Evolutionary conservation across 306 rosid species (phyloP).

Genomic region (Lithocarpus polystachyus): DNA sequence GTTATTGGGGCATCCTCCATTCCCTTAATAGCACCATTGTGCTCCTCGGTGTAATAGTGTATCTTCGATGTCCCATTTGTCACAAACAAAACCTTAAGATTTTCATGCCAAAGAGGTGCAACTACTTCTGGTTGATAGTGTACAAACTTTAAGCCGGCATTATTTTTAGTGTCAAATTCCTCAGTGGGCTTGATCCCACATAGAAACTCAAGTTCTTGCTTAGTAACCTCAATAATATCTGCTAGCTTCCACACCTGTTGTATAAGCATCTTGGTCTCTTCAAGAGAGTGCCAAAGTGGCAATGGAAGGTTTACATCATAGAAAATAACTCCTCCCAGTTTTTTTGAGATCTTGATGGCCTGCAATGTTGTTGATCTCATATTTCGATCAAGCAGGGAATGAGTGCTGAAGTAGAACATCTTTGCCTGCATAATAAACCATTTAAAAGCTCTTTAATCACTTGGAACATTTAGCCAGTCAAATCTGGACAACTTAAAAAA

Average conservation of each 20-base stretch:
- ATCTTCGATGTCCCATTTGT: constrained; percentile 97
- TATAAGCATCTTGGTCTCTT: constrained; percentile 70
- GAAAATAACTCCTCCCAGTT: constrained; percentile 76
- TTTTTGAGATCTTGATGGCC: constrained; percentile 75
- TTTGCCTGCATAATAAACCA: constrained; percentile 66
- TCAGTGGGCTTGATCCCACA: constrained; percentile 76
- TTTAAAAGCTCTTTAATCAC: constrained; percentile 9
- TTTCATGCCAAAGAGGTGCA: constrained; percentile 74
- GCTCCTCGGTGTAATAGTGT: constrained; percentile 80
- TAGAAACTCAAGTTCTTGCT: constrained; percentile 93
- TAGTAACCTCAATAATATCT: constrained; percentile 87
- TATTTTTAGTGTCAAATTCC: constrained; percentile 85
- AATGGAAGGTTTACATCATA: constrained; percentile 87
- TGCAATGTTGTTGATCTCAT: constrained; percentile 80
- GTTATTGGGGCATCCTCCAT: constrained; percentile 88
- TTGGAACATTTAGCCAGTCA: constrained; percentile 11
- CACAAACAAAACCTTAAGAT: constrained; percentile 86
- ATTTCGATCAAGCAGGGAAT: constrained; percentile 80
- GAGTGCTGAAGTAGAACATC: constrained; percentile 89
- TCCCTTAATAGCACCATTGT: constrained; percentile 69
- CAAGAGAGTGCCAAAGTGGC: constrained; percentile 82
- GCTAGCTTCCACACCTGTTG: constrained; percentile 82
- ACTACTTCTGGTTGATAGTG: constrained; percentile 69
- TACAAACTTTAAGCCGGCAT: constrained; percentile 69
- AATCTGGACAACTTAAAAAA: neutral